phyloP scores from a whole-genome alignment of 257 asterid genomes.

The Lithospermum erythrorhizon region DNA sequence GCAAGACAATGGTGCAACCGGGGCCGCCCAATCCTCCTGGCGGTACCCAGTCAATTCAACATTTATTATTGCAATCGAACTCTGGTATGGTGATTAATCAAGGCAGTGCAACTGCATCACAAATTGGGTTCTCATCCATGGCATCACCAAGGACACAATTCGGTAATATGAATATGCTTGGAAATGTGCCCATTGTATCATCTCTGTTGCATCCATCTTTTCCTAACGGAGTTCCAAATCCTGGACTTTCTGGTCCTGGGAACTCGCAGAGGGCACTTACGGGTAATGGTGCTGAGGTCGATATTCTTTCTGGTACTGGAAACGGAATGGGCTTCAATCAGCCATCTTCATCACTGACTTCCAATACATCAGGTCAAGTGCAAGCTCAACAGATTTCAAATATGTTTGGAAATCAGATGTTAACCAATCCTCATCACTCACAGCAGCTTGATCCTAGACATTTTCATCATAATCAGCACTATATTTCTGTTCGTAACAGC shows the following conservation, averaged over 20 bases:
- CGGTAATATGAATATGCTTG: constrained; percentile 57
- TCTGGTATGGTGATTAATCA: constrained; percentile 69
- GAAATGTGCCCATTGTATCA: constrained; percentile 55
- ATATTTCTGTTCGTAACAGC: constrained; percentile 44
- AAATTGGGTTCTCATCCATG: constrained; percentile 46
- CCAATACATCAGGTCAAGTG: constrained; percentile 47
- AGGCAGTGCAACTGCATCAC: constrained; percentile 69
- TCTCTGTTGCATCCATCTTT: constrained; percentile 59
- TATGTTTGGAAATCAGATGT: constrained; percentile 43
- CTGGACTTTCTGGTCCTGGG: constrained; percentile 60
- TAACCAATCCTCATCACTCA: constrained; percentile 49
- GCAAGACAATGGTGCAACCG: constrained; percentile 54
- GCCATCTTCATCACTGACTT: constrained; percentile 31
- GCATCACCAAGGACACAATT: constrained; percentile 60
- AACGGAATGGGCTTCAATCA: constrained; percentile 52
- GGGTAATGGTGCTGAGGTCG: constrained; percentile 63
- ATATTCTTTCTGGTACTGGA: constrained; percentile 45
- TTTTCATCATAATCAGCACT: constrained; percentile 65
- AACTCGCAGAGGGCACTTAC: constrained; percentile 42
- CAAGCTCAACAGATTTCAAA: constrained; percentile 64
- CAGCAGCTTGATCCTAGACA: constrained; percentile 49
- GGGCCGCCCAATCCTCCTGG: constrained; percentile 67
- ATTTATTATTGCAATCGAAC: constrained; percentile 60
- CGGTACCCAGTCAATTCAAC: constrained; percentile 48
- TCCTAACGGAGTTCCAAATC: constrained; percentile 53